Evolutionary conservation across 148 eudicot species (phyloP).

Genomic region (Fagopyrum tataricum): DNA sequence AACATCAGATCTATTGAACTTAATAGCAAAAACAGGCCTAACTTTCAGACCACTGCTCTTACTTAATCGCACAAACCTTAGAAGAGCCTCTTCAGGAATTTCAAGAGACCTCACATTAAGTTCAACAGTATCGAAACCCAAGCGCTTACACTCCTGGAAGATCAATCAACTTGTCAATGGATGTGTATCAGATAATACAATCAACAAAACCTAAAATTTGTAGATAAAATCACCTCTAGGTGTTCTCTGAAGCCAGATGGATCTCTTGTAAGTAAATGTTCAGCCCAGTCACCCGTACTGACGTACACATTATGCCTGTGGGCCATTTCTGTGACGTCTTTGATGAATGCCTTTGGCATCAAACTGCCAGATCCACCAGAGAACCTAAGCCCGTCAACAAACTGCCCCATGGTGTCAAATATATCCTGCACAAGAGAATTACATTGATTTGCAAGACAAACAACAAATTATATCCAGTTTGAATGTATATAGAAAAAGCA

Average conservation of each 20-base stretch:
- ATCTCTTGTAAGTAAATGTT: constrained; percentile 60
- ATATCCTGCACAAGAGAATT: constrained; percentile 45
- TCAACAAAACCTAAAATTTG: not conserved
- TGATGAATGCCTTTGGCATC: constrained; percentile 55
- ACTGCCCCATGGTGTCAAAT: constrained; percentile 88
- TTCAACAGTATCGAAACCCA: constrained; percentile 90
- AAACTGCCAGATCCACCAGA: constrained; percentile 72
- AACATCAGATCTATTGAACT: constrained; percentile 74
- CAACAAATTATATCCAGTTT: not conserved
- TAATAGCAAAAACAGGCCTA: constrained; percentile 80
- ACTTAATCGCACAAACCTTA: constrained; percentile 72
- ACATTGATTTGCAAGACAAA: not conserved
- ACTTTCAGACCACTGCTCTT: constrained; percentile 77
- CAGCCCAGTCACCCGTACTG: constrained; percentile 97
- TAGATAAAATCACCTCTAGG: constrained; percentile 45
- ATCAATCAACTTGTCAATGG: not conserved
- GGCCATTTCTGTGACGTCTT: constrained; percentile 78
- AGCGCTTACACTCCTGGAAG: constrained; percentile 71
- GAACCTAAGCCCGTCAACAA: constrained; percentile 88
- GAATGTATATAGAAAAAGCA: not conserved
- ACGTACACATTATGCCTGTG: constrained; percentile 78
- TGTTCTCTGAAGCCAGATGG: constrained; percentile 74
- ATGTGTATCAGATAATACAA: not conserved
- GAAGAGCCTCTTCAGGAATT: constrained; percentile 74
- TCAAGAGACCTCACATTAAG: constrained; percentile 66